Base-by-base conservation (phyloP, 164 flowering plant species). In the Amborella trichopoda region DNA sequence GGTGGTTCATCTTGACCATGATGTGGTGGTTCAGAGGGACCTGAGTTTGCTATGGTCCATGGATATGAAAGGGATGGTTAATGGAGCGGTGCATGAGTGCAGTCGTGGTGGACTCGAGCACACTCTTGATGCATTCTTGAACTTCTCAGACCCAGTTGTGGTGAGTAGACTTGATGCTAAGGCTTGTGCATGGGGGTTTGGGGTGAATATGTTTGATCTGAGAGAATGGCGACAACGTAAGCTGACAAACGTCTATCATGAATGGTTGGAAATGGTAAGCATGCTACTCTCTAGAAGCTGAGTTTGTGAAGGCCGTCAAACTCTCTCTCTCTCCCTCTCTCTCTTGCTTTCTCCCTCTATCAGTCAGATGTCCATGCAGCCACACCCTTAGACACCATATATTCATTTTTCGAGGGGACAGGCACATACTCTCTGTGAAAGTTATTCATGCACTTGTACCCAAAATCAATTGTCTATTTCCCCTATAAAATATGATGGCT, bases 111-210 rank as follows among this genome's bases (percentile, higher is more conserved):
- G 71, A 43, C 65, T 87, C 36, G 77, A 46, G 39, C 75, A 50
- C 38, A 62, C 59, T 50, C 82, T 91, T 83, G 80, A 78, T 60
- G 50, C 46, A 66, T 54, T 75, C 23, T 46, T 87, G 26, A 72
- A 91, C 61, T 87, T 87, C 55, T 71, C 90, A 28, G 89, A 86
- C 50, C 86, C 89, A 44, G 28, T 43, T 18, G 46, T 86, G 17
- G 68, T 71, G 14, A 63, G 65, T 49, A 71, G 50, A 33, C 78
- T 91, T 54, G 72, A 78, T 60, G 55, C 38, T 40, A 68, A 78
- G 6, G 69, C 82, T 24, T 87, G 95, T 74, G 76, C 94, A 8
- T 93, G 96, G 96, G 95, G 88, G 37, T 93, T 88, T 71, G 99
- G 99, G 44, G 66, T 93, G 91, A 93, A 93, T 56, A 19, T 93